Percentiles rank a stretch among this genome's conserved stretches.
phyloP scores from a whole-genome alignment of 345 rosid species.

The Lepidium sativum region DNA sequence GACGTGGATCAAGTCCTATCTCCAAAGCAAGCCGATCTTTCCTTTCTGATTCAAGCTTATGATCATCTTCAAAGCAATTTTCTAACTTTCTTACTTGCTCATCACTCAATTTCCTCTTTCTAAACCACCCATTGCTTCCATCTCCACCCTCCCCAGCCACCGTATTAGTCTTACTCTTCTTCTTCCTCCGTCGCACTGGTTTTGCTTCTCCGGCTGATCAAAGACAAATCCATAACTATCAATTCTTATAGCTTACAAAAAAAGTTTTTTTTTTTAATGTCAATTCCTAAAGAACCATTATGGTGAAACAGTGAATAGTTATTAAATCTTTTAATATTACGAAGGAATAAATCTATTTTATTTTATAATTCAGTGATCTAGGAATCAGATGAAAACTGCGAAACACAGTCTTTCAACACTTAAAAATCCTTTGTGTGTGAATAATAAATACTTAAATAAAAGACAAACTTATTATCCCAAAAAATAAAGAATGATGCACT shows the following conservation, averaged over 20 bases:
- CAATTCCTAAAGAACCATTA: no score
- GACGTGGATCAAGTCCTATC: slow-evolving; percentile 85
- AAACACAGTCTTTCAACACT: background rate
- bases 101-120: slow-evolving; percentile 62
- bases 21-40: slow-evolving; percentile 66
- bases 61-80: slow-evolving; percentile 54
- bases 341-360: no score
- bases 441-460: background rate
- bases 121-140: slow-evolving; percentile 17
- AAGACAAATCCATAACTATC: background rate
- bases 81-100: slow-evolving; percentile 66
- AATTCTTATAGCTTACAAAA: background rate
- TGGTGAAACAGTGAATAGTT: no score
- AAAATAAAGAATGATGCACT: slow-evolving; percentile 12
- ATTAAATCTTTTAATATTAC: no score
- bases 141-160: slow-evolving; percentile 17
- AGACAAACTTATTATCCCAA: background rate
- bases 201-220: slow-evolving; percentile 35
- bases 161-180: slow-evolving; percentile 41
- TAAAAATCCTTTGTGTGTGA: background rate
- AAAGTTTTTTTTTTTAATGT: no score
- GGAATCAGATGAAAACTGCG: no score
- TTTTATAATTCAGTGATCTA: no score
- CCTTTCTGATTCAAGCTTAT: slow-evolving; percentile 75
- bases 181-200: slow-evolving; percentile 33